Evolutionary conservation across 306 rosid species (phyloP).

Genomic region (Cucumis cinereus): DNA sequence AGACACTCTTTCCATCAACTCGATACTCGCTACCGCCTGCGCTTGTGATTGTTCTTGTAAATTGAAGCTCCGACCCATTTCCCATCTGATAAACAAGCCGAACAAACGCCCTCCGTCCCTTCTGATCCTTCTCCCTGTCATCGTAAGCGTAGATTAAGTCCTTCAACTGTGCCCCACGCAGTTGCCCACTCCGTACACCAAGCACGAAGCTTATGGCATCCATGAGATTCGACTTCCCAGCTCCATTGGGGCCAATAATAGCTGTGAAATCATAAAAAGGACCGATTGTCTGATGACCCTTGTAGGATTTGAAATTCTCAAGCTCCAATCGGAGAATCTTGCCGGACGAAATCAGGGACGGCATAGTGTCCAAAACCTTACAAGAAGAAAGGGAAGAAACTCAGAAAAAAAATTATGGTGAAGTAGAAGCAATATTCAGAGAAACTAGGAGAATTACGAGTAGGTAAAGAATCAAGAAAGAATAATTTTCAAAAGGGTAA

Average conservation of each 20-base stretch:
- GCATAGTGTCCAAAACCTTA: slow-evolving; percentile 35
- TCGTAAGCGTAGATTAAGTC: slow-evolving; percentile 88
- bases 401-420: background rate
- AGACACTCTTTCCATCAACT: slow-evolving; percentile 46
- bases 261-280: slow-evolving; percentile 96
- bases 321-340: slow-evolving; percentile 79
- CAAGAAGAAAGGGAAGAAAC: background rate
- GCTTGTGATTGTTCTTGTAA: slow-evolving; percentile 65
- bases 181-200: slow-evolving; percentile 86
- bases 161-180: slow-evolving; percentile 93
- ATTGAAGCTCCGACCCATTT: slow-evolving; percentile 58
- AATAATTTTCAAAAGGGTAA: background rate
- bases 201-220: slow-evolving; percentile 98
- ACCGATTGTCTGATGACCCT: slow-evolving; percentile 72
- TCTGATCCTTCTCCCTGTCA: slow-evolving; percentile 84
- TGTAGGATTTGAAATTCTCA: slow-evolving; percentile 93
- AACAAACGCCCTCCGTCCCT: slow-evolving; percentile 74
- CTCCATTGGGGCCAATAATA: slow-evolving; percentile 88
- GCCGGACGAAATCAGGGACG: slow-evolving; percentile 69
- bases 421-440: background rate
- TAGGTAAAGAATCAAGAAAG: background rate
- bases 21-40: slow-evolving; percentile 87
- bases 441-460: background rate
- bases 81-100: slow-evolving; percentile 70
- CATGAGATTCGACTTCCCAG: slow-evolving; percentile 98